Percentiles rank a stretch among this genome's conserved stretches.
Evolutionary conservation across 2,329 filamentous ascomycete species (phyloP).

Genomic region (Keithomyces neogunnii): DNA sequence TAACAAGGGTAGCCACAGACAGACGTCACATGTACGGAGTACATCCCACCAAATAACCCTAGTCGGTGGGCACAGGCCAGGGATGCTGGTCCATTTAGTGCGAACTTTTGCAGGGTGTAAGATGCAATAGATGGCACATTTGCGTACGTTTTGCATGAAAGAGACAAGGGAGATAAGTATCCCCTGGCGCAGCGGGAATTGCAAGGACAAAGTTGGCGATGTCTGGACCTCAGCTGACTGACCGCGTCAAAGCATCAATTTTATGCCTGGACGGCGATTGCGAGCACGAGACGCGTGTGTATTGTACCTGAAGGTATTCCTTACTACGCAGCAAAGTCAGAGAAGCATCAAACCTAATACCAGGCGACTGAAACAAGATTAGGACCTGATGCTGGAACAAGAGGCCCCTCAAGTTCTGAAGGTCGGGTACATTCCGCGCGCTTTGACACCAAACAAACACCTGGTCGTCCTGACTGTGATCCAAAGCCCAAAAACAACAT

Average conservation of each 20-base stretch:
- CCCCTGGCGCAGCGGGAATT: not conserved
- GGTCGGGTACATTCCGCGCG: too few relatives aligned
- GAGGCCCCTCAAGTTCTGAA: too few relatives aligned
- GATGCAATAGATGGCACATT: not conserved
- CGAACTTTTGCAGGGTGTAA: constrained; percentile 9
- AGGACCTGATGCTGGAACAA: too few relatives aligned
- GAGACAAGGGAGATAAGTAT: not conserved
- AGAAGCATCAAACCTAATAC: too few relatives aligned
- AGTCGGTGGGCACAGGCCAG: constrained; percentile 1
- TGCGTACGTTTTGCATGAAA: constrained; percentile 2
- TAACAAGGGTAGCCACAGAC: not conserved
- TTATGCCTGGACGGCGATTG: not conserved
- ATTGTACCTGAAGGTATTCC: too few relatives aligned
- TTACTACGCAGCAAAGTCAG: not conserved
- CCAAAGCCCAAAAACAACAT: too few relatives aligned
- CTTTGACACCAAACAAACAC: too few relatives aligned
- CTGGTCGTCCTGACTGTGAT: too few relatives aligned
- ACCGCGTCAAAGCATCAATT: not conserved
- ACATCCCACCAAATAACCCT: constrained; percentile 2
- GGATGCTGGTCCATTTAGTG: constrained; percentile 6
- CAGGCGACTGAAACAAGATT: not conserved
- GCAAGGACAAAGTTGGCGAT: not conserved
- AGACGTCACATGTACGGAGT: constrained; percentile 6
- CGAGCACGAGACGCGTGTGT: not conserved
- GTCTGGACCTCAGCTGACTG: not conserved